phyloP scores from a whole-genome alignment of 768 basidiomycete genomes.

The Tricholoma sp. region DNA sequence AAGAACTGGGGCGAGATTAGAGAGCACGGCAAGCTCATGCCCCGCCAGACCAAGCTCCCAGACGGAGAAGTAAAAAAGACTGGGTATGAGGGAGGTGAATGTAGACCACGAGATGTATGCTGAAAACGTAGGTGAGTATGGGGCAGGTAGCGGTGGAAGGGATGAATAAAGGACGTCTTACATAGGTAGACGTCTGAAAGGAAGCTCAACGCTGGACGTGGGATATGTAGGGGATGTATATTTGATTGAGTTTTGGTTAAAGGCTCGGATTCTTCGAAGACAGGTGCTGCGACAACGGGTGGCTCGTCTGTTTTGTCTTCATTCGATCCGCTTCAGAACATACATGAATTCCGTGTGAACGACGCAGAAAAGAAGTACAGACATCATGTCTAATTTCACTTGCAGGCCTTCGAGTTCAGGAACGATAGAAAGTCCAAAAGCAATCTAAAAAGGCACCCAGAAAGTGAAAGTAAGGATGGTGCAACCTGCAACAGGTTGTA shows the following conservation, averaged over 20 bases:
- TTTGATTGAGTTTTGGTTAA: neutral
- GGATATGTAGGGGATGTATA: neutral
- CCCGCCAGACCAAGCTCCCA: slow-evolving; percentile 87
- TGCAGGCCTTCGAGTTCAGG: neutral
- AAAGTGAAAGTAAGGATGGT: neutral
- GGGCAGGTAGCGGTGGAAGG: neutral
- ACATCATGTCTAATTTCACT: slow-evolving; percentile 1
- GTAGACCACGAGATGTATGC: slow-evolving; percentile 82
- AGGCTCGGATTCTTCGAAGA: neutral
- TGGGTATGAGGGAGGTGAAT: slow-evolving; percentile 71
- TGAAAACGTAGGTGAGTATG: slow-evolving; percentile 20
- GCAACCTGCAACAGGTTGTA: neutral
- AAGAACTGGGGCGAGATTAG: slow-evolving; percentile 63
- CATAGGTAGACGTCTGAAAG: slow-evolving; percentile 50
- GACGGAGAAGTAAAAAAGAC: slow-evolving; percentile 88
- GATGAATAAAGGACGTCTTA: slow-evolving; percentile 25
- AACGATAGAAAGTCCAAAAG: slow-evolving; percentile 14
- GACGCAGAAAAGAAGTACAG: neutral
- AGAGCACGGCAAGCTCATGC: slow-evolving; percentile 69
- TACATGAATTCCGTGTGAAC: slow-evolving; percentile 6
- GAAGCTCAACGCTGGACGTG: slow-evolving; percentile 23
- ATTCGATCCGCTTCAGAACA: slow-evolving; percentile 3
- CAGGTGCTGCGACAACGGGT: neutral
- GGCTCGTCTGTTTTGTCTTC: neutral
- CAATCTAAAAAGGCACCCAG: slow-evolving; percentile 18